A percentile compares a stretch with the other conserved stretches of the same genome.
Evolutionary conservation across 306 rosid species (phyloP).

Genomic region (Acacia crassicarpa): DNA sequence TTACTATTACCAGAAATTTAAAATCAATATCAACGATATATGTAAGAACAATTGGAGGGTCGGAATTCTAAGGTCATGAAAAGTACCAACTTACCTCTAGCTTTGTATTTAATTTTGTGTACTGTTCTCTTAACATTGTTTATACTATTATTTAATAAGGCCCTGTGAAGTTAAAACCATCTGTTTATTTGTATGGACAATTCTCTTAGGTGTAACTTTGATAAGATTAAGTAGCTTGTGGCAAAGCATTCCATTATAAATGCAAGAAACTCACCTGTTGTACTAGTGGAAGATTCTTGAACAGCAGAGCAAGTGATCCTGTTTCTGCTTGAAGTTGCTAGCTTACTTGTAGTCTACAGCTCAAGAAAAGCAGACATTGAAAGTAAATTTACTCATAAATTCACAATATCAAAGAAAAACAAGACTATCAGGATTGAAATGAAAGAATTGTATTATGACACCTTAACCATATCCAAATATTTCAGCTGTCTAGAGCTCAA

Average conservation of each 20-base stretch:
- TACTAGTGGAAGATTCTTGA: conserved; percentile 80
- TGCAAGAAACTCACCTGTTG: conserved; percentile 52
- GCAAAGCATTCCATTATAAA: background rate
- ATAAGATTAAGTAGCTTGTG: background rate
- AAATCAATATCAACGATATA: background rate
- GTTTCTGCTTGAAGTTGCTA: conserved; percentile 38
- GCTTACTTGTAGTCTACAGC: conserved; percentile 48
- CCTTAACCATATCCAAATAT: background rate
- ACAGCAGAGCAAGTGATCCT: conserved; percentile 68
- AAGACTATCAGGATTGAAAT: background rate
- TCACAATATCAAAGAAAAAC: background rate
- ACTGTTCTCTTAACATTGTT: background rate
- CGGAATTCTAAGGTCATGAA: background rate
- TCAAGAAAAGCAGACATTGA: conserved; percentile 19
- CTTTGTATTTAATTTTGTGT: background rate
- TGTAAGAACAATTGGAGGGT: background rate
- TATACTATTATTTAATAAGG: background rate
- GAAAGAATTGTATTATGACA: background rate
- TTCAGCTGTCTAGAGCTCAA: background rate
- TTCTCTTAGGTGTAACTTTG: background rate
- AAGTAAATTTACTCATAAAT: conserved; percentile 4
- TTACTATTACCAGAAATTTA: conserved; percentile 39
- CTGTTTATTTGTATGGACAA: background rate
- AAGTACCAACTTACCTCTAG: background rate
- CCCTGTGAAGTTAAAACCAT: background rate